phyloP scores from a whole-genome alignment of 345 rosid species.

The Leavenworthia alabamica region DNA sequence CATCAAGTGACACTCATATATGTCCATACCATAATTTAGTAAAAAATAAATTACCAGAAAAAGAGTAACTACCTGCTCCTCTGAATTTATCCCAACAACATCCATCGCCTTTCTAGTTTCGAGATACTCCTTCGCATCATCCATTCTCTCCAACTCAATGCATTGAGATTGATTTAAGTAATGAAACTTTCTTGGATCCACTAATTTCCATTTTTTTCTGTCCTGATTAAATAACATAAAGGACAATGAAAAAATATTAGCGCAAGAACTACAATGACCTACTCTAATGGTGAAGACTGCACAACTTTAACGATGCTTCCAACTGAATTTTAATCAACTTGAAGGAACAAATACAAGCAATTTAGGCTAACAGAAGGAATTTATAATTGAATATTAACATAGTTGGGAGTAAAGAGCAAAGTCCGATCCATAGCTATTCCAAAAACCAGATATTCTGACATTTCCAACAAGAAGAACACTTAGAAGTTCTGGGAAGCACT shows the following conservation, averaged over 20 bases:
- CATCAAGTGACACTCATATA: slow-evolving; percentile 1
- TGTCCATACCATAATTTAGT: background rate
- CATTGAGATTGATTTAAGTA: slow-evolving; percentile 90
- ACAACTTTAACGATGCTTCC: background rate
- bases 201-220: slow-evolving; percentile 61
- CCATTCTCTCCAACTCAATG: slow-evolving; percentile 71
- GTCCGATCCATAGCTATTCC: slow-evolving; percentile 11
- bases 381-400: slow-evolving; percentile 6
- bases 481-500: background rate
- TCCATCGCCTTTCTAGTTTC: slow-evolving; percentile 93
- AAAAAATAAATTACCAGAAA: background rate
- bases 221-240: slow-evolving; percentile 44
- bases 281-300: slow-evolving; percentile 6
- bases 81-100: slow-evolving; percentile 77
- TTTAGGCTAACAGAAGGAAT: background rate
- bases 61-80: slow-evolving; percentile 63
- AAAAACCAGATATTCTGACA: background rate
- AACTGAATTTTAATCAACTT: background rate
- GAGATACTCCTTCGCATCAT: slow-evolving; percentile 75
- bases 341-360: slow-evolving; percentile 4
- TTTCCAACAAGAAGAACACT: background rate
- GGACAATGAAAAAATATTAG: background rate
- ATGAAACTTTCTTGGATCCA: slow-evolving; percentile 76
- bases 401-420: background rate
- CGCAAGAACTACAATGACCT: background rate